phyloP scores from a whole-genome alignment of 129 eudicot genomes.

The Sambucus nigra region DNA sequence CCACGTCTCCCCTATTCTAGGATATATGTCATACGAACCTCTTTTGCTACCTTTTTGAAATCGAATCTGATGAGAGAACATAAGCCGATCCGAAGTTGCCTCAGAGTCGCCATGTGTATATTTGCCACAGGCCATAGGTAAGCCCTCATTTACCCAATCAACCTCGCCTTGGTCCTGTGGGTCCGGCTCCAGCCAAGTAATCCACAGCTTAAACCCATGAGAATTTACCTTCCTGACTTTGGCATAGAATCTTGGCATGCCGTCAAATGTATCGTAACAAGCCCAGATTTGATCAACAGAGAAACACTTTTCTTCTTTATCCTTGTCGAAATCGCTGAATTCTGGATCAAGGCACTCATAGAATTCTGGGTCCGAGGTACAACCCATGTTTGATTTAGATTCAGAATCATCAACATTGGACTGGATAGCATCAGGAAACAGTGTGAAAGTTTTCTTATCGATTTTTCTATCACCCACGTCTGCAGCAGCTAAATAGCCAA shows the following conservation, averaged over 20 bases:
- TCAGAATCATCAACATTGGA: slow-evolving; percentile 23
- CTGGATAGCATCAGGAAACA: slow-evolving; percentile 2
- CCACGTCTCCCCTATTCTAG: slow-evolving; percentile 41
- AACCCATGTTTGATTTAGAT: no score
- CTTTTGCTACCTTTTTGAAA: slow-evolving; percentile 16
- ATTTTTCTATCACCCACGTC: background rate
- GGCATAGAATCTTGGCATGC: slow-evolving; percentile 86
- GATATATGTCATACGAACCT: slow-evolving; percentile 24
- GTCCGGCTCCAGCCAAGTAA: slow-evolving; percentile 39
- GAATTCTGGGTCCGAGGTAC: slow-evolving; percentile 11
- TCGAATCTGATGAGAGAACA: slow-evolving; percentile 37
- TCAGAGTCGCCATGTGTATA: slow-evolving; percentile 16
- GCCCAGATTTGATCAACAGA: slow-evolving; percentile 78
- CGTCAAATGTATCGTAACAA: slow-evolving; percentile 53
- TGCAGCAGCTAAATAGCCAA: slow-evolving; percentile 11
- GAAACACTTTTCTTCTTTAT: slow-evolving; percentile 41
- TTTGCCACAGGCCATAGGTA: slow-evolving; percentile 41
- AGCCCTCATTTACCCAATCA: slow-evolving; percentile 23
- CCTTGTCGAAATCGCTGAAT: slow-evolving; percentile 56
- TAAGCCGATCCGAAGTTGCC: slow-evolving; percentile 14
- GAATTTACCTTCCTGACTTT: slow-evolving; percentile 40
- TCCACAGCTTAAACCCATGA: slow-evolving; percentile 28
- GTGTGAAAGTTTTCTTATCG: slow-evolving; percentile 7
- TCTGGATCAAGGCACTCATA: slow-evolving; percentile 51
- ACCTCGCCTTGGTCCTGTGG: slow-evolving; percentile 18